Evolutionary conservation across 2,329 filamentous ascomycete genomes (phyloP).

Genomic region (Fusarium sp.): DNA sequence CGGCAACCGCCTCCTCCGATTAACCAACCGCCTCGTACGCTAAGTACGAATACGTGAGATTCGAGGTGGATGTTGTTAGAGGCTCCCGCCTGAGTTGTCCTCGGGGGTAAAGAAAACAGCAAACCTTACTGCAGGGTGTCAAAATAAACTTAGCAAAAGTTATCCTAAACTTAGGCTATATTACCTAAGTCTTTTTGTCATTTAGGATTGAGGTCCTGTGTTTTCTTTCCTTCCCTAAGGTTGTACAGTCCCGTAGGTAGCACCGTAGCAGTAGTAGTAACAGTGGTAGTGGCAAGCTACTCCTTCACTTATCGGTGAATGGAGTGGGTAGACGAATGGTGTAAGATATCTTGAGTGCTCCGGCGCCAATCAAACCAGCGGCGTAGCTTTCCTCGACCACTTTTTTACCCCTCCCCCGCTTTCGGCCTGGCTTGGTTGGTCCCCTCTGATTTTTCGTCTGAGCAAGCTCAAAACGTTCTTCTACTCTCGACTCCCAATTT

Average conservation of each 20-base stretch:
- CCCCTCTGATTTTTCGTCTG: slow-evolving; percentile 41
- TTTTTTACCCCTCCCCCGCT: slow-evolving; percentile 51
- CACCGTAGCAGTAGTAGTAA: background rate
- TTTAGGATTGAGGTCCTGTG: too few relatives aligned
- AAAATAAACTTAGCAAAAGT: too few relatives aligned
- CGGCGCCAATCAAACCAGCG: slow-evolving; percentile 25
- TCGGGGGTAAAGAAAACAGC: too few relatives aligned
- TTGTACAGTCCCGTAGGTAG: background rate
- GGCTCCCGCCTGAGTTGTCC: background rate
- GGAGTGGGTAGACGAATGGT: slow-evolving; percentile 1
- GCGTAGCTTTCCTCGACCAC: slow-evolving; percentile 18
- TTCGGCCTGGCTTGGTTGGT: slow-evolving; percentile 44
- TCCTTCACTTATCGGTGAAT: slow-evolving; percentile 1
- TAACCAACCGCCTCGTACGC: slow-evolving; percentile 31
- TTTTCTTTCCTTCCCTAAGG: too few relatives aligned
- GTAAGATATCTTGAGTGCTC: background rate
- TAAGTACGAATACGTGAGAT: slow-evolving; percentile 42
- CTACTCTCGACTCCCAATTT: slow-evolving; percentile 35
- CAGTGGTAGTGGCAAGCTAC: background rate
- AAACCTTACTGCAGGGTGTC: too few relatives aligned
- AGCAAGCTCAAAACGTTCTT: slow-evolving; percentile 29
- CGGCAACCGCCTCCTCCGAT: slow-evolving; percentile 39
- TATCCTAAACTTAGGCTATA: too few relatives aligned
- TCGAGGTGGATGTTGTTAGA: slow-evolving; percentile 21
- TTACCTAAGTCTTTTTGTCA: too few relatives aligned